Percentiles rank a stretch among this genome's conserved stretches.
Conservation (phyloP, 2,329 filamentous ascomycete genomes). For the Penicillium brasilianum region DNA sequence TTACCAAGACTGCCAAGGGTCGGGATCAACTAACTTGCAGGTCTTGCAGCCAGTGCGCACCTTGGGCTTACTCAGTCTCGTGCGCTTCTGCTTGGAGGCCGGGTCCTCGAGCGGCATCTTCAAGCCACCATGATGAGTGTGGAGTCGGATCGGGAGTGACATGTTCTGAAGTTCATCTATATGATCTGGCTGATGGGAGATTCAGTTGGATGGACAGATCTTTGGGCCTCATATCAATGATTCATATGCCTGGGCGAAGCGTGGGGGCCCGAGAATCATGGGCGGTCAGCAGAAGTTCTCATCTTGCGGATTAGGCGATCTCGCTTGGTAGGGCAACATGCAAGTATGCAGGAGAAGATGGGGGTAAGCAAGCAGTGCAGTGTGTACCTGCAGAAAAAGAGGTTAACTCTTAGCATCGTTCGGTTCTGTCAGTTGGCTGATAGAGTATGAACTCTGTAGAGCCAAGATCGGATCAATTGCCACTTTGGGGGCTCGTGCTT, state of each 20-base stretch:
- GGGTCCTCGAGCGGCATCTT: neutral
- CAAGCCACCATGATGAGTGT: neutral
- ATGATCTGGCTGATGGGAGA: neutral
- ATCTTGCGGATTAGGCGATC: neutral
- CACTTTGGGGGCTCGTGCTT: neutral
- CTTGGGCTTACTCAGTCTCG: constrained; percentile 13
- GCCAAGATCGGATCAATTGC: neutral
- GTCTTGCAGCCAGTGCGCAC: constrained; percentile 63
- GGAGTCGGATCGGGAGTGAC: too few species aligned
- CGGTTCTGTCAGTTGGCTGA: neutral
- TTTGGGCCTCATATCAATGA: neutral
- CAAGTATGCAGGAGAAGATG: neutral
- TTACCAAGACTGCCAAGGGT: neutral
- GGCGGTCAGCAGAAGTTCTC: neutral
- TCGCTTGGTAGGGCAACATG: neutral
- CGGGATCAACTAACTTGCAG: constrained; percentile 64
- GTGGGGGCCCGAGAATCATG: neutral
- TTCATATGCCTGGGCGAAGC: neutral
- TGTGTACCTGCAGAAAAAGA: constrained; percentile 1
- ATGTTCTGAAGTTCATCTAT: neutral
- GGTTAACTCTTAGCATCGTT: neutral
- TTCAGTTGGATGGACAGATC: neutral
- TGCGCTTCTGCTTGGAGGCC: neutral
- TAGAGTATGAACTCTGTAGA: neutral
- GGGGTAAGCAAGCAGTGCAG: neutral